phyloP scores from a whole-genome alignment of 1,139 yeast species.

The Lodderomyces jiufengensis region DNA sequence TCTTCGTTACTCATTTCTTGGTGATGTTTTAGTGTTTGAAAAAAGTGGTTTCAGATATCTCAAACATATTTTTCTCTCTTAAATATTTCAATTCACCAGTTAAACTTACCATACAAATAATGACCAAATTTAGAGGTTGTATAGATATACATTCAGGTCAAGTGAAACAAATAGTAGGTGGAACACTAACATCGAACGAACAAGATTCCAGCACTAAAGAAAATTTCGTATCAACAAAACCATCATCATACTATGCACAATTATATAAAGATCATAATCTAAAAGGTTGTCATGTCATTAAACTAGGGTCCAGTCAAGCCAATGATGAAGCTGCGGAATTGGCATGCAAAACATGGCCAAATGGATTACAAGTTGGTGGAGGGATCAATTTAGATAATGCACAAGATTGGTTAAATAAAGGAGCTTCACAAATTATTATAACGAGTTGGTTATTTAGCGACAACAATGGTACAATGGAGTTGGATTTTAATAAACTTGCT shows the following conservation, averaged over 20 bases:
- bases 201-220: conserved; percentile 54
- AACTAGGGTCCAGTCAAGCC: conserved; percentile 69
- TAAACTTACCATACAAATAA: conserved; percentile 21
- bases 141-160: conserved; percentile 93
- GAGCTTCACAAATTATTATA: conserved; percentile 84
- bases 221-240: conserved; percentile 75
- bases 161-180: conserved; percentile 96
- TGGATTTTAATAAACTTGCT: conserved; percentile 54
- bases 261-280: conserved; percentile 59
- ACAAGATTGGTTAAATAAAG: conserved; percentile 59
- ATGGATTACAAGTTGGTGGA: conserved; percentile 81
- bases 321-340: conserved; percentile 80
- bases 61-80: too few relatives aligned
- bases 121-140: conserved; percentile 93
- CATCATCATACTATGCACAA: conserved; percentile 74
- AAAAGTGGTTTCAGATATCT: background rate
- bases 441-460: conserved; percentile 85
- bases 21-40: background rate
- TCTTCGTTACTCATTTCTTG: conserved; percentile 22
- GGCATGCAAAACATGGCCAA: conserved; percentile 77
- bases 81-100: too few relatives aligned
- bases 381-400: conserved; percentile 81
- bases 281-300: conserved; percentile 86
- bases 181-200: conserved; percentile 50
- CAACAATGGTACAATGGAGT: conserved; percentile 31